These are phyloP conservation scores for Nothopassalora personata DNA, from an alignment of 2,329 filamentous ascomycete species.

Conservation along the genomic window DNA sequence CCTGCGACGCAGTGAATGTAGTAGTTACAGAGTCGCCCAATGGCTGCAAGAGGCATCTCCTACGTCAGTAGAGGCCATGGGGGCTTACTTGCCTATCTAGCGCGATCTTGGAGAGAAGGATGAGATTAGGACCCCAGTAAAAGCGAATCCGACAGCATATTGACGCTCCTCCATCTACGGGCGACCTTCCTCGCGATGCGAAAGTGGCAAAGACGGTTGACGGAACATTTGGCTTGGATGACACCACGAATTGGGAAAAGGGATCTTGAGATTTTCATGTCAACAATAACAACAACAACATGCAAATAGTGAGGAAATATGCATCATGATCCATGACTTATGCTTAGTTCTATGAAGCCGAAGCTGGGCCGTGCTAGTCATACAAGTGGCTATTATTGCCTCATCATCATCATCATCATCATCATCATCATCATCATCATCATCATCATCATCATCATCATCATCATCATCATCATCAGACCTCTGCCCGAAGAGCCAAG, in stretches of 20 bases:
- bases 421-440: no score
- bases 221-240: background rate
- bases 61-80: no score
- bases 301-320: background rate
- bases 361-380: background rate
- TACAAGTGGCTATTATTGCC: background rate
- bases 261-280: background rate
- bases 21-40: no score
- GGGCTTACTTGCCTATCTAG: no score
- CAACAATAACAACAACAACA: background rate
- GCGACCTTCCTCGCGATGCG: no score
- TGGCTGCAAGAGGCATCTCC: no score
- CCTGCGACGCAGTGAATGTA: no score
- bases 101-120: no score
- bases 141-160: background rate
- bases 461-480: background rate
- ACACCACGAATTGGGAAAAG: background rate
- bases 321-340: background rate
- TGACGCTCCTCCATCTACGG: no score
- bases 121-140: no score
- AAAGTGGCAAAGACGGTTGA: background rate
- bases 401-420: background rate
- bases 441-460: background rate
- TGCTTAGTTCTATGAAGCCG: background rate
- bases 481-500: background rate